Percentiles rank a stretch among this genome's conserved stretches.
phyloP scores from a whole-genome alignment of 257 asterid species.

The Gentiana straminea region DNA sequence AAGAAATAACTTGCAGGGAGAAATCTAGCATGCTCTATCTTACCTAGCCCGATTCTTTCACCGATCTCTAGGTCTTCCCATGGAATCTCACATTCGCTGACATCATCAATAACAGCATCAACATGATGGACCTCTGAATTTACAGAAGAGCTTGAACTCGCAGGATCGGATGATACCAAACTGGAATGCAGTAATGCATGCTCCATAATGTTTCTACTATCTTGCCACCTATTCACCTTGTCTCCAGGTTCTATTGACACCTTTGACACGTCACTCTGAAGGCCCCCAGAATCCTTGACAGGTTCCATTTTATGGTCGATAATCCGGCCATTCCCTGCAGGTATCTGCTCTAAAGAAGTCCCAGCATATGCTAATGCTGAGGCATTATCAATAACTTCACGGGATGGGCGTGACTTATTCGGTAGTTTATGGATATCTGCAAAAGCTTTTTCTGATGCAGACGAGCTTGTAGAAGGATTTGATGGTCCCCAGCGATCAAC shows the following conservation, averaged over 20 bases:
- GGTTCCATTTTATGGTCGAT: conserved; percentile 25
- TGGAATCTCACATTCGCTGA: conserved; percentile 89
- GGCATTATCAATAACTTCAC: conserved; percentile 23
- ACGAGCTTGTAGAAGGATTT: conserved; percentile 41
- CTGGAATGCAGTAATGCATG: conserved; percentile 20
- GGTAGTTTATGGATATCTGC: conserved; percentile 24
- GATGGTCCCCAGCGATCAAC: conserved; percentile 30
- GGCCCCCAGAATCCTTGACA: conserved; percentile 19
- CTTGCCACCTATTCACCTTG: conserved; percentile 19
- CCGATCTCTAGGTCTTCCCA: conserved; percentile 98
- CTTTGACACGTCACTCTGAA: conserved; percentile 23
- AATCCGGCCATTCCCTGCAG: conserved; percentile 22
- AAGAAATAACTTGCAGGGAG: background rate
- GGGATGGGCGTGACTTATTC: conserved; percentile 22
- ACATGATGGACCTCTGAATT: conserved; percentile 22
- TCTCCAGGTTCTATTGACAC: conserved; percentile 15
- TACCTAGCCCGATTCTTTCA: conserved; percentile 99
- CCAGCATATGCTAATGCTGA: conserved; percentile 28
- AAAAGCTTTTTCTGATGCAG: conserved; percentile 22
- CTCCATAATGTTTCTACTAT: conserved; percentile 25
- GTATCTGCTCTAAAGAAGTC: conserved; percentile 24
- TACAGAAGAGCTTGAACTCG: conserved; percentile 31
- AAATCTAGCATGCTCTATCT: conserved; percentile 14
- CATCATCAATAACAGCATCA: conserved; percentile 82
- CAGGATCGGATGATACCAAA: conserved; percentile 31